Conservation (phyloP, 2,329 filamentous ascomycete genomes). For the Beauveria caledonica region DNA sequence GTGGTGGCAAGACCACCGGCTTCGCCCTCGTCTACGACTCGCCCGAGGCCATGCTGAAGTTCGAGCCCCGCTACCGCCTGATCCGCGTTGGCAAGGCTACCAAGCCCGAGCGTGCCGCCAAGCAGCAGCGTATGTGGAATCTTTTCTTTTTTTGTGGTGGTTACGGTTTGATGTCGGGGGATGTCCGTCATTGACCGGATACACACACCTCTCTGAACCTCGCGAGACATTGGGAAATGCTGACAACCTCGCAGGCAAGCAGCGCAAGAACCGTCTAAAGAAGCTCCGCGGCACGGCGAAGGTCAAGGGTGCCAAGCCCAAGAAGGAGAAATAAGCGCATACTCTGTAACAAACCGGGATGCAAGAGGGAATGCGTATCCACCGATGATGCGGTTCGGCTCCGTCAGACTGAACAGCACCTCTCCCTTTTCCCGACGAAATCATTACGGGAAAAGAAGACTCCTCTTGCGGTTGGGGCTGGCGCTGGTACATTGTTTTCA, state of each 20-base stretch:
- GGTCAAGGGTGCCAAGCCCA: constrained; percentile 89
- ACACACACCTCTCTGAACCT: neutral
- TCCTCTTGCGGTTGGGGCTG: neutral
- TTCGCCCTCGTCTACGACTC: constrained; percentile 99
- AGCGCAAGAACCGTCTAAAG: constrained; percentile 99
- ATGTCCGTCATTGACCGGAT: neutral
- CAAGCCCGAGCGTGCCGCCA: constrained; percentile 95
- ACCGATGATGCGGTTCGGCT: neutral
- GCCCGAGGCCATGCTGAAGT: constrained; percentile 98
- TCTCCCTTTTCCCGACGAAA: neutral
- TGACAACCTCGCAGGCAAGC: constrained; percentile 69
- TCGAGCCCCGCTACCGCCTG: constrained; percentile 96
- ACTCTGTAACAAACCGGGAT: constrained; percentile 14
- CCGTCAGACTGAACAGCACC: neutral
- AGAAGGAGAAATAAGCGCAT: constrained; percentile 80
- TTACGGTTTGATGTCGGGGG: neutral
- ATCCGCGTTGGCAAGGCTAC: constrained; percentile 84
- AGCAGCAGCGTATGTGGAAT: constrained; percentile 89
- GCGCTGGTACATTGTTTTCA: constrained; percentile 7
- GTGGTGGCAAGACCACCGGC: constrained; percentile 99
- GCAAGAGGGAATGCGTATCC: neutral
- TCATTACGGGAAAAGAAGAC: neutral
- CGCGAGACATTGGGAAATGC: neutral
- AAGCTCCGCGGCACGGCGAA: constrained; percentile 96
- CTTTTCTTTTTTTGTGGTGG: neutral